These are phyloP conservation scores for Crucihimalaya himalaica DNA, from an alignment of 345 rosid species.

Conservation along the genomic window DNA sequence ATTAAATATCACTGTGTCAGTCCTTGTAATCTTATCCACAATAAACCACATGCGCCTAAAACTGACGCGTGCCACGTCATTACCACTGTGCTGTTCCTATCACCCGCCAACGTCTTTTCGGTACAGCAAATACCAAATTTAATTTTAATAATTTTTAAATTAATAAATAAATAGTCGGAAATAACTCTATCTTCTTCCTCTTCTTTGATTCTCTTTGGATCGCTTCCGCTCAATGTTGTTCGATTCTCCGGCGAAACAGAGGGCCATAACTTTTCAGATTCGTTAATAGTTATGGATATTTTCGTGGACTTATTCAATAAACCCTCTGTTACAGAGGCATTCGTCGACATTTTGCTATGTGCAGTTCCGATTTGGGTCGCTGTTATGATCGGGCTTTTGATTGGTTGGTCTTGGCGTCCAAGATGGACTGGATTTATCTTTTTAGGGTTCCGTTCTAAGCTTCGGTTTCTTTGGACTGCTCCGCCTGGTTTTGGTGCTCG, in stretches of 20 bases:
- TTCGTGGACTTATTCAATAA: conserved; percentile 60
- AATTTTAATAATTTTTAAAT: not conserved
- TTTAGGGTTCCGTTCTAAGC: conserved; percentile 74
- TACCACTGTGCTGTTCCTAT: conserved; percentile 29
- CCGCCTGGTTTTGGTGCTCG: conserved; percentile 97
- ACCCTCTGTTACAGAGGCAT: conserved; percentile 76
- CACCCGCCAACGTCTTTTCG: conserved; percentile 37
- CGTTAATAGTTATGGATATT: conserved; percentile 55
- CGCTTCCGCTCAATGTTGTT: conserved; percentile 22
- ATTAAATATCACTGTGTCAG: not conserved
- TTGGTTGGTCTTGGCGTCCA: conserved; percentile 99
- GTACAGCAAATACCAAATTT: conserved; percentile 27
- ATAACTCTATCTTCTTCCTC: conserved; percentile 14
- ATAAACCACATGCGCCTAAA: conserved; percentile 7
- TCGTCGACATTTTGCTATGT: conserved; percentile 87
- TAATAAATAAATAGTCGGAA: conserved; percentile 13
- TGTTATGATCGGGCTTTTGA: conserved; percentile 90
- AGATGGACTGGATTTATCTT: conserved; percentile 87
- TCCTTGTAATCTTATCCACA: conserved; percentile 8
- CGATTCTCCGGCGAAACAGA: conserved; percentile 22
- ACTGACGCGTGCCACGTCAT: conserved; percentile 22
- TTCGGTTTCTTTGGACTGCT: conserved; percentile 83
- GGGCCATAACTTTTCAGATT: not conserved
- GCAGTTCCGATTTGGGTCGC: conserved; percentile 98
- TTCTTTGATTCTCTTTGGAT: conserved; percentile 11